Conservation (phyloP, 2,329 filamentous ascomycete species). For the Penicillium hordei region DNA sequence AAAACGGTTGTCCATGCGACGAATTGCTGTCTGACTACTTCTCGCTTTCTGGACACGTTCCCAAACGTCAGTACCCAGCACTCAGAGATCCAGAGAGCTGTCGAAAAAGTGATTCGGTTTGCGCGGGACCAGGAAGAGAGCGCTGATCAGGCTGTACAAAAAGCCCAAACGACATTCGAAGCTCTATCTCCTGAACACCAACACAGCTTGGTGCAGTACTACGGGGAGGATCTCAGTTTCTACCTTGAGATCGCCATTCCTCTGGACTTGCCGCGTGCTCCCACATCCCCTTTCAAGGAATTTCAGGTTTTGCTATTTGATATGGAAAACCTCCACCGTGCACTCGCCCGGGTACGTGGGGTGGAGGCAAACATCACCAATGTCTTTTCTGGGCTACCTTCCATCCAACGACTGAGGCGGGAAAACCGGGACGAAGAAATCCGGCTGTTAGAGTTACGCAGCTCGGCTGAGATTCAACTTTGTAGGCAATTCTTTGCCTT, state of each 20-base stretch:
- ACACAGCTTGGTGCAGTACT: background rate
- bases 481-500: background rate
- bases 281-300: background rate
- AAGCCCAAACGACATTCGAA: background rate
- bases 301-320: background rate
- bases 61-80: background rate
- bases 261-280: background rate
- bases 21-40: background rate
- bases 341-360: background rate
- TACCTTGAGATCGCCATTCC: background rate
- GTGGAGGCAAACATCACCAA: background rate
- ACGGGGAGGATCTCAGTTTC: background rate
- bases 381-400: background rate
- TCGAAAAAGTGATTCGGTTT: background rate
- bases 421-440: background rate
- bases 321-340: background rate
- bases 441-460: background rate
- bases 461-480: background rate
- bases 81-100: background rate
- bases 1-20: background rate
- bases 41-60: background rate
- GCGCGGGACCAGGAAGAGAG: background rate
- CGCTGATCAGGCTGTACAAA: background rate
- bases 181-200: background rate
- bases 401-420: background rate